Base-by-base conservation (phyloP, 192 early-diverging fungal genomes). In the Coemansia furcata region DNA sequence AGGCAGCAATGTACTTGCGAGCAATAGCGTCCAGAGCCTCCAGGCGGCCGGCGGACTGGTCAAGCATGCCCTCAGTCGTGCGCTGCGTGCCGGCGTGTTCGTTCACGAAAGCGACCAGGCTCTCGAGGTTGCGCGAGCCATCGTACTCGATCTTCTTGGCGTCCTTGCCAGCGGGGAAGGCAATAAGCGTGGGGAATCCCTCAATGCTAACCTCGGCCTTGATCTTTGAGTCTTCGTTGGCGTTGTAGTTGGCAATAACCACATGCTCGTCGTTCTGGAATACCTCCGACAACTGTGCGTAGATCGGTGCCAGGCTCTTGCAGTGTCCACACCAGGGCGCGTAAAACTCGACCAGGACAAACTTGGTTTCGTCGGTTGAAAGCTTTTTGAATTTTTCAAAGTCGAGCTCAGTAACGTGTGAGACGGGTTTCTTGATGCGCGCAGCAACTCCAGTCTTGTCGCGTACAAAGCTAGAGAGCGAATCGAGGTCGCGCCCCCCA, bases 311-410 rank as follows among this genome's bases (percentile, higher is more conserved):
- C 83, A 85, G 71, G 15, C 49, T 82, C 81, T 92, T 91, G 85
- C 89, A 95, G 78, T 95, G 93, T 10, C 93, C 94, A 73, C 92
- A 96, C 92, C 93, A 96, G 21, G 90, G 89, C 19, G 95, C 96
- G 80, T 90, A 96, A 77, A 97, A 98, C 78, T 94, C 92, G 36
- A 97, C 96, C 67, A 99, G 76, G 9, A 89, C 89, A 76, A 87
- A 90, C 68, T 89, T 92, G 66, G 83, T 69, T 42, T 89, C 77
- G 63, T 91, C 86, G 43, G 92, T 69, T 15, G 90, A 93, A 44
- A 90, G 84, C 26, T 84, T 71, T 60, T 95, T 89, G 83, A 99
- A 99, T 54, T 84, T 87, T 35, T 77, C 79, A 62, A 86, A 84
- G 60, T 89, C 87, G 42, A 99, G 86, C 29, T 85, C 87, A 36